A percentile compares a stretch with the other conserved stretches of the same genome.
phyloP scores from a whole-genome alignment of 805 yeast genomes.

The Blastobotrys americana region DNA sequence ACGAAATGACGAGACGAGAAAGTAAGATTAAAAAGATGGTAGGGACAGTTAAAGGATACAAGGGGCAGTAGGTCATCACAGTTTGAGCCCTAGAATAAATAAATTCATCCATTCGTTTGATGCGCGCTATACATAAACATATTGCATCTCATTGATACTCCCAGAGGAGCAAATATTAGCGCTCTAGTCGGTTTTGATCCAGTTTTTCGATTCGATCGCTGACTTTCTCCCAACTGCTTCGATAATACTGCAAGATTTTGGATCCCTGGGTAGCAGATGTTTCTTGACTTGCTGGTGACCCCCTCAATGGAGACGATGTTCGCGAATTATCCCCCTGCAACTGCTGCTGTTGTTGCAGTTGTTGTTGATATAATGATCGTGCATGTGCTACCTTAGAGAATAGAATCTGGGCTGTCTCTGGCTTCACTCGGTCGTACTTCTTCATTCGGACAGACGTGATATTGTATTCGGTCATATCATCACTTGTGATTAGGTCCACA shows the following conservation, averaged over 20 bases:
- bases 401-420: slow-evolving; percentile 59
- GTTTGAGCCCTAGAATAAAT: too few species aligned
- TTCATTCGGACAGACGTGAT: slow-evolving; percentile 50
- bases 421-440: slow-evolving; percentile 65
- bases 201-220: slow-evolving; percentile 10
- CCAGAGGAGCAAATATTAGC: too few species aligned
- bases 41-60: too few species aligned
- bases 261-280: slow-evolving; percentile 7
- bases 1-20: too few species aligned
- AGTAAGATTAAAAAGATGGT: too few species aligned
- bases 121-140: too few species aligned
- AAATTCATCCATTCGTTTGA: too few species aligned
- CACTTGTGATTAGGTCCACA: slow-evolving; percentile 55
- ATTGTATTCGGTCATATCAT: slow-evolving; percentile 56
- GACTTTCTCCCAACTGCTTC: slow-evolving; percentile 15
- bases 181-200: neutral
- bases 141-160: too few species aligned
- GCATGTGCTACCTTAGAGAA: slow-evolving; percentile 40
- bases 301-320: neutral
- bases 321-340: neutral
- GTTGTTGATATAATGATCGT: slow-evolving; percentile 6
- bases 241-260: slow-evolving; percentile 17
- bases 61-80: too few species aligned
- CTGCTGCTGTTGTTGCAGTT: slow-evolving; percentile 5
- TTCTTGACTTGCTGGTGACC: slow-evolving; percentile 1